A percentile compares a stretch with the other conserved stretches of the same genome.
Evolutionary conservation across 2,329 filamentous ascomycete genomes (phyloP).

Genomic region (Zymoseptoria crescenta): DNA sequence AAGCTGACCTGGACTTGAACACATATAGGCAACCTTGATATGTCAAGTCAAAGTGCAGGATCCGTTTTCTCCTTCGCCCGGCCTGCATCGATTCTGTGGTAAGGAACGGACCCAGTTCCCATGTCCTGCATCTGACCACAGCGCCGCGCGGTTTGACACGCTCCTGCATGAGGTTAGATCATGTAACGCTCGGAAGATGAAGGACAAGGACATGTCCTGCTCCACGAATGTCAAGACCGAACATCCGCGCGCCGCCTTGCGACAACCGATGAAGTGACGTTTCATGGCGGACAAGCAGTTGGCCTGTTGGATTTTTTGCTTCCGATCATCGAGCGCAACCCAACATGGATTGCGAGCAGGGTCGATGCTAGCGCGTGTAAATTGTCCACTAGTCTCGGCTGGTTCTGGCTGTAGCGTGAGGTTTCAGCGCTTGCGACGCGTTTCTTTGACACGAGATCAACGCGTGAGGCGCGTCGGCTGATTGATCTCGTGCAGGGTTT

Average conservation of each 20-base stretch:
- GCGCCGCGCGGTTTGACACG: neutral
- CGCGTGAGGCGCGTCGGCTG: neutral
- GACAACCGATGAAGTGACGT: neutral
- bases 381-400: neutral
- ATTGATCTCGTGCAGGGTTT: neutral
- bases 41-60: neutral
- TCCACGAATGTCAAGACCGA: neutral
- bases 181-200: neutral
- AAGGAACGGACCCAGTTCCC: neutral
- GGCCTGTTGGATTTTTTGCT: neutral
- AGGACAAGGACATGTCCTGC: neutral
- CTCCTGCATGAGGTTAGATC: neutral
- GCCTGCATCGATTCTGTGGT: neutral
- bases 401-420: neutral
- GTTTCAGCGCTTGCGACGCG: neutral
- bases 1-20: neutral
- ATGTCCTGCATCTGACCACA: neutral
- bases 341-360: neutral
- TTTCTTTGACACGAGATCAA: neutral
- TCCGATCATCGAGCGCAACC: neutral
- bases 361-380: neutral
- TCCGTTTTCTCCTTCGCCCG: neutral
- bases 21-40: neutral
- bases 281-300: neutral
- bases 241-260: neutral